Base-by-base conservation (phyloP, 768 basidiomycete species). In the Naganishia vaughanmartiniae region DNA sequence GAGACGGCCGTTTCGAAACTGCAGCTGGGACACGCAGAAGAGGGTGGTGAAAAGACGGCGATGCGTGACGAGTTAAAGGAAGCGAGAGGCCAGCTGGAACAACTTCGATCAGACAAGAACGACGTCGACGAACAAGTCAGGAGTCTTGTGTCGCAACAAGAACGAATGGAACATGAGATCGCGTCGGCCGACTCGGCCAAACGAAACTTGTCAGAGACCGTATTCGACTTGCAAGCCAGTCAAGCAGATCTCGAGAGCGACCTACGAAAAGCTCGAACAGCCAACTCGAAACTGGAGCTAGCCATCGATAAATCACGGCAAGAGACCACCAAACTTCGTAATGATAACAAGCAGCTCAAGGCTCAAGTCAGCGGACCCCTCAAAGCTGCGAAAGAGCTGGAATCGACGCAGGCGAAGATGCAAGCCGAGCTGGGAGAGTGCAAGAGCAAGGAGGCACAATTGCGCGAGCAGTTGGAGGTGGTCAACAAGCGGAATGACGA, bases 381-480 rank as follows among this genome's bases (percentile, higher is more conserved):
- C 3, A 63, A 63, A 26, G 24, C 24, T 12, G 11, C 33, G 11
- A 42, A 17, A 3, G 31, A 31, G 36, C 42, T 63, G 14, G 31
- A 36, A 42, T 14, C 2, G 39, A 15, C 24, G 24, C 9, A 26
- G 26, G 26, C 46, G n/a, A 45, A 42, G 36, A 17, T 42, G 42
- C 24, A 63, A 46, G 33, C 24, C n/a, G 60, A 63, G 14, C 30
- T 39, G 24, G 33, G 46, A 5, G 60, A 63, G 21, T 46, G 60
- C 10, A 34, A 34, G 54, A 31, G 33, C 30, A 55, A 28, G 26
- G 54, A 55, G 28, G 54, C 12, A 6, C 15, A 19, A 19, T 17
- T 31, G 30, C 54, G 15, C 30, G 54, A 31, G 11, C 12, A 31
- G 15, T 7, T 31, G 54, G 54, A 34, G 30, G 21, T 9, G 30